phyloP scores from a whole-genome alignment of 352 stramenopile species.

The Phytophthora nicotianae region DNA sequence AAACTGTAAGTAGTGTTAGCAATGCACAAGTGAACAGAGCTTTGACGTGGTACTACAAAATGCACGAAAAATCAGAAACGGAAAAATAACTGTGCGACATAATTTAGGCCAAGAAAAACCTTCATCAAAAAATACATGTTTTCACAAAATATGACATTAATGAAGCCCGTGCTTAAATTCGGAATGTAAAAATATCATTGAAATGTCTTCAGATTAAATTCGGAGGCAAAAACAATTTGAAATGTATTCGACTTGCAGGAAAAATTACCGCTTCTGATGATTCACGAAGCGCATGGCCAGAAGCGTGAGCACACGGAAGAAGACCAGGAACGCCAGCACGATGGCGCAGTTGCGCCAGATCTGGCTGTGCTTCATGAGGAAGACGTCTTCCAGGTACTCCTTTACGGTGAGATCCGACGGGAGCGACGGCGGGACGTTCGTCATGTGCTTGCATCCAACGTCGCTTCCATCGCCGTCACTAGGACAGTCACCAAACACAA shows the following conservation, averaged over 20 bases:
- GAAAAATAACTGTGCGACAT: not conserved
- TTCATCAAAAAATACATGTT: not conserved
- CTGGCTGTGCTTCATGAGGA: constrained; percentile 44
- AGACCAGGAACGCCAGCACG: constrained; percentile 13
- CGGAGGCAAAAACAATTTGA: no score
- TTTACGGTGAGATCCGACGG: constrained; percentile 35
- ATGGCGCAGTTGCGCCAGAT: constrained; percentile 34
- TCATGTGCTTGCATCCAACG: constrained; percentile 39
- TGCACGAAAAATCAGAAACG: not conserved
- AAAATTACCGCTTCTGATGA: constrained; percentile 33
- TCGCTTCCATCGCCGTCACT: constrained; percentile 28
- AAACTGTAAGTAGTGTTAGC: no score
- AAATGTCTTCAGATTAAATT: no score
- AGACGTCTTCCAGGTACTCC: constrained; percentile 33
- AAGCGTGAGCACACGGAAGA: constrained; percentile 16
- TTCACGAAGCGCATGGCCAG: constrained; percentile 32
- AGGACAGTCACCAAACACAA: constrained; percentile 25
- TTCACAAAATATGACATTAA: not conserved
- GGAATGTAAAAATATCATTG: no score
- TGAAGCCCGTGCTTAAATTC: not conserved
- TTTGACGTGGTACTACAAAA: no score
- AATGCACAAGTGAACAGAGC: no score
- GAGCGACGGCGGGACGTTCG: constrained; percentile 31
- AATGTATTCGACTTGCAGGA: no score
- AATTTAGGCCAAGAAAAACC: not conserved